These are phyloP conservation scores for Cercospora sp. DNA, from an alignment of 2,329 filamentous ascomycete species.

Conservation along the genomic window DNA sequence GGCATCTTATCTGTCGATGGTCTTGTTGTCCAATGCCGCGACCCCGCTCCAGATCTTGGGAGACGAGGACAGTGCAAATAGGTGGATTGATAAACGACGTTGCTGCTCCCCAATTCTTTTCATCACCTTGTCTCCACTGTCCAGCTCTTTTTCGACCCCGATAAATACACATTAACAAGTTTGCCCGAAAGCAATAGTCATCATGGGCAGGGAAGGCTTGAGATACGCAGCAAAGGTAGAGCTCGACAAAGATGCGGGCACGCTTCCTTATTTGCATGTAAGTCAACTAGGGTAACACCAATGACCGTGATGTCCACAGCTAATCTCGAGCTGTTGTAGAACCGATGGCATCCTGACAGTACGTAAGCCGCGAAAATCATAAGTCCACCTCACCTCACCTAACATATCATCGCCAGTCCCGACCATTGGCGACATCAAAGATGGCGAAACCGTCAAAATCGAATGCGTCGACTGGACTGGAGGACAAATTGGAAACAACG, in stretches of 20 bases:
- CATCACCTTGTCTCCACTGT: neutral
- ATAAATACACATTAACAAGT: neutral
- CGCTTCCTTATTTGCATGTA: slow-evolving; percentile 56
- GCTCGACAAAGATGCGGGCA: slow-evolving; percentile 67
- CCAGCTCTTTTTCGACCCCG: neutral
- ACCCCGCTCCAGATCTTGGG: slow-evolving; percentile 1
- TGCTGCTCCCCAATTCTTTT: too few species aligned
- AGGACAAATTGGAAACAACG: slow-evolving; percentile 85
- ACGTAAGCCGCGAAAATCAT: slow-evolving; percentile 34
- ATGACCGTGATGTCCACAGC: slow-evolving; percentile 19
- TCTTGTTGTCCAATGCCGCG: neutral
- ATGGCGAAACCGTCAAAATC: slow-evolving; percentile 87
- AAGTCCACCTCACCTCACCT: slow-evolving; percentile 6
- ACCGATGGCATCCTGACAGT: slow-evolving; percentile 93
- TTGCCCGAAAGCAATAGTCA: neutral
- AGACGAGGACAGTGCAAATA: slow-evolving; percentile 3
- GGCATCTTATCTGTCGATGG: slow-evolving; percentile 8
- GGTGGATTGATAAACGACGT: neutral
- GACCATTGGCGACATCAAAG: slow-evolving; percentile 68
- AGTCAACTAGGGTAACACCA: slow-evolving; percentile 17
- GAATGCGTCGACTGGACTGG: slow-evolving; percentile 77
- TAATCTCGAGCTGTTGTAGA: slow-evolving; percentile 52
- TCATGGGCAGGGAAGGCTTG: slow-evolving; percentile 58
- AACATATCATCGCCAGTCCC: slow-evolving; percentile 61
- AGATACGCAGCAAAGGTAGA: slow-evolving; percentile 73